A percentile compares a stretch with the other conserved stretches of the same genome.
These are phyloP conservation scores for Alternaria ethzedia DNA, from an alignment of 2,329 filamentous ascomycete genomes.

Conservation along the genomic window DNA sequence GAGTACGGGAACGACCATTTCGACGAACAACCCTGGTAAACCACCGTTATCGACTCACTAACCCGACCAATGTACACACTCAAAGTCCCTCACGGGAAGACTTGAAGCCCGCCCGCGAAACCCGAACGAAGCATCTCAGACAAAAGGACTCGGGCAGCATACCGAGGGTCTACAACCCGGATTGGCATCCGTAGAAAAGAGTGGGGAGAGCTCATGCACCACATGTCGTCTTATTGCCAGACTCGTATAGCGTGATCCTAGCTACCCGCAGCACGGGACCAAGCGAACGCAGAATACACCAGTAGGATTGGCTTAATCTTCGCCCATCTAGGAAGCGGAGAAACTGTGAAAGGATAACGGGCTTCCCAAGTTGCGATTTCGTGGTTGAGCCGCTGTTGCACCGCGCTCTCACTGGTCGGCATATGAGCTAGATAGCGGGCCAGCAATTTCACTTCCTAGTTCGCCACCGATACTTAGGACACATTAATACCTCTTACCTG, in stretches of 20 bases:
- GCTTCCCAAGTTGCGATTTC: neutral
- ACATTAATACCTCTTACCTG: neutral
- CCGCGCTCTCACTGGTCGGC: neutral
- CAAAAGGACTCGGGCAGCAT: neutral
- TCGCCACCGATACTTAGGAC: neutral
- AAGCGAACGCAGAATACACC: neutral
- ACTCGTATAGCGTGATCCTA: constrained; percentile 6
- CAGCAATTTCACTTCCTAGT: neutral
- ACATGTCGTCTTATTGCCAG: neutral
- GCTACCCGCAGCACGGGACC: neutral
- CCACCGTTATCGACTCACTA: neutral
- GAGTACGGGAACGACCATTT: neutral
- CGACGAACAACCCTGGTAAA: neutral
- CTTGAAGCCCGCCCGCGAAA: neutral
- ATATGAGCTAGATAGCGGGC: neutral
- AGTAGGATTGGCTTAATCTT: neutral
- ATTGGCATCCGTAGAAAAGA: neutral
- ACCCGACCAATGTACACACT: neutral
- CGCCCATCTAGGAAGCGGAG: neutral
- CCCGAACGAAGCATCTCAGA: neutral
- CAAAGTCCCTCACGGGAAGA: neutral
- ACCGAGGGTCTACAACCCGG: neutral
- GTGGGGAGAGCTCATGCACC: constrained; percentile 6
- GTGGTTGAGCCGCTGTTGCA: neutral
- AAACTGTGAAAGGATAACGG: neutral